These are phyloP conservation scores for Candolleomyces aberdarensis DNA, from an alignment of 768 basidiomycete genomes.

Conservation along the genomic window DNA sequence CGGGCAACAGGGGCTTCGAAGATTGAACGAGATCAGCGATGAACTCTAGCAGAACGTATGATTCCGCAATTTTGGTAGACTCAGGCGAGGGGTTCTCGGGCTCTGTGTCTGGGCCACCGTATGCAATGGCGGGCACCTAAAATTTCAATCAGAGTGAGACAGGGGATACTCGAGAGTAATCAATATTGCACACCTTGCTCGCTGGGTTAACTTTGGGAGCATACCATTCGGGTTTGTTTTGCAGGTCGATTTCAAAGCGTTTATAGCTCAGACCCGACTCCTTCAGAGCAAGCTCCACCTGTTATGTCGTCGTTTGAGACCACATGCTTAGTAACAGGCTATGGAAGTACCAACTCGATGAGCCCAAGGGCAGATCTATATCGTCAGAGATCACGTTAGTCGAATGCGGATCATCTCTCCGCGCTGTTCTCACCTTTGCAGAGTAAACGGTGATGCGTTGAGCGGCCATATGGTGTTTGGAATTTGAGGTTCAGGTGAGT, in stretches of 20 bases:
- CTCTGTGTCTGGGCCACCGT: constrained; percentile 55
- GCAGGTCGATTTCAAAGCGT: constrained; percentile 55
- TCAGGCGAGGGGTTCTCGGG: constrained; percentile 57
- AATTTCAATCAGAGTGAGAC: neutral
- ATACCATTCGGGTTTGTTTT: constrained; percentile 71
- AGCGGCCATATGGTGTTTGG: too few relatives aligned
- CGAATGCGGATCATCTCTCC: neutral
- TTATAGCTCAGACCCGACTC: constrained; percentile 50
- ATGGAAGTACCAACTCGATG: constrained; percentile 40
- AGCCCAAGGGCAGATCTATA: constrained; percentile 56
- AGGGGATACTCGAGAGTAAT: neutral
- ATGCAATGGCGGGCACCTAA: constrained; percentile 57
- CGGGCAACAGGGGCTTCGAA: constrained; percentile 40
- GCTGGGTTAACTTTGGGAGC: constrained; percentile 62
- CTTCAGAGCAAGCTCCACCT: constrained; percentile 59
- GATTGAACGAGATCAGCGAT: constrained; percentile 57
- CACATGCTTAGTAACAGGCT: neutral
- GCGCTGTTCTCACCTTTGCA: constrained; percentile 34
- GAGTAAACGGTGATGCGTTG: constrained; percentile 40
- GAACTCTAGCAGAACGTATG: constrained; percentile 64
- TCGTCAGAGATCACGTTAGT: neutral
- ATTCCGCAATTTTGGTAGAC: constrained; percentile 63
- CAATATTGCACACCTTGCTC: constrained; percentile 48
- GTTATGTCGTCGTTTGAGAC: neutral
- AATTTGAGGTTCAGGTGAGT: too few relatives aligned